These are phyloP conservation scores for Globisporangium uncinulatum DNA, from an alignment of 352 stramenopile genomes.

Conservation along the genomic window DNA sequence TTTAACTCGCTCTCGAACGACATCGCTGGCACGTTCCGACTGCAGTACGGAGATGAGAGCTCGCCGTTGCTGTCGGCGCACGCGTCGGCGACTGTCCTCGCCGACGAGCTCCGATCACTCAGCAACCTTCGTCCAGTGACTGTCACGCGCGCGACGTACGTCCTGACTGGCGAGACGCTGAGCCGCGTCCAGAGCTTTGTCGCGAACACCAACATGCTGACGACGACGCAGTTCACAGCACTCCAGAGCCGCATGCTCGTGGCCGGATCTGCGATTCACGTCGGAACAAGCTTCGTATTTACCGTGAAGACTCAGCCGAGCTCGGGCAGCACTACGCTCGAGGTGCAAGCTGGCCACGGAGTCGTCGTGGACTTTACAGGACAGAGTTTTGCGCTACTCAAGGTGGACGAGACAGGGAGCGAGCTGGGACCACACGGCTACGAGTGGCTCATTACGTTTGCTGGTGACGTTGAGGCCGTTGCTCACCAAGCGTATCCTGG, in stretches of 20 bases:
- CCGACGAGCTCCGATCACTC: conserved; percentile 33
- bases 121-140: conserved; percentile 41
- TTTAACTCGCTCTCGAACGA: conserved; percentile 44
- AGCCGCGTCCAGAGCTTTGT: conserved; percentile 34
- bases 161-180: conserved; percentile 34
- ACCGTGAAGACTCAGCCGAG: conserved; percentile 34
- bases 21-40: conserved; percentile 52
- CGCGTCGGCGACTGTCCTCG: conserved; percentile 34
- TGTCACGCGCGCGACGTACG: conserved; percentile 35
- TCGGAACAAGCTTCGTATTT: conserved; percentile 23
- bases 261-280: conserved; percentile 27
- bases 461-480: conserved; percentile 32
- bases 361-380: conserved; percentile 19
- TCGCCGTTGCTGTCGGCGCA: conserved; percentile 50
- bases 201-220: conserved; percentile 26
- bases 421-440: conserved; percentile 46
- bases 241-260: conserved; percentile 32
- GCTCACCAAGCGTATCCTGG: conserved; percentile 31
- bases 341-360: conserved; percentile 34
- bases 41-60: conserved; percentile 54
- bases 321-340: conserved; percentile 27
- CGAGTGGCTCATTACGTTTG: conserved; percentile 63
- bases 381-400: conserved; percentile 24
- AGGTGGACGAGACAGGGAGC: conserved; percentile 32
- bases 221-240: conserved; percentile 30